These are phyloP conservation scores for Stygiomarasmius scandens DNA, from an alignment of 1,284 basidiomycete species.

Conservation along the genomic window DNA sequence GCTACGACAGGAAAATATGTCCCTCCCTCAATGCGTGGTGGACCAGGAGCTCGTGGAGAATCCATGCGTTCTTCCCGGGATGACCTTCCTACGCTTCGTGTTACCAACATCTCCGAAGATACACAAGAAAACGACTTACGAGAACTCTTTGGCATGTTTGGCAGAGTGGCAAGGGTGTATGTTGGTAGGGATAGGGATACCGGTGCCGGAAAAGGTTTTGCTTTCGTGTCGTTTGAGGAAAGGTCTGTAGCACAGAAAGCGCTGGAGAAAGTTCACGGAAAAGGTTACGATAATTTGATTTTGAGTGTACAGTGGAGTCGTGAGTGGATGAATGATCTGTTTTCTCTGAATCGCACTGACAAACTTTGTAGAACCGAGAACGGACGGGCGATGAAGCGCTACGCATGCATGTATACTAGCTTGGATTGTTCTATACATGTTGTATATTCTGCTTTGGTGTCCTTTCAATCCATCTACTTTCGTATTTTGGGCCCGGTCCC, in stretches of 20 bases:
- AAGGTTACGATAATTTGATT: conserved; percentile 89
- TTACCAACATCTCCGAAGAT: conserved; percentile 97
- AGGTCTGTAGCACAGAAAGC: conserved; percentile 82
- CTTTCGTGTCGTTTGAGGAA: conserved; percentile 94
- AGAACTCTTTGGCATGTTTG: conserved; percentile 86
- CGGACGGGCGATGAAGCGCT: conserved; percentile 37
- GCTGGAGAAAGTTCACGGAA: conserved; percentile 92
- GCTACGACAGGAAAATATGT: conserved; percentile 81
- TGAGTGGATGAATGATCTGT: conserved; percentile 39
- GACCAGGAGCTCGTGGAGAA: conserved; percentile 60
- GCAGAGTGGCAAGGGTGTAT: conserved; percentile 87
- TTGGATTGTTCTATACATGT: background rate
- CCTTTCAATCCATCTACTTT: too few species aligned
- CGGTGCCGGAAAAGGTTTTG: conserved; percentile 93
- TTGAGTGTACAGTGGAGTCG: conserved; percentile 88
- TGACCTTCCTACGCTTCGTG: conserved; percentile 94
- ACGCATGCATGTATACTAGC: background rate
- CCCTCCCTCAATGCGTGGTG: conserved; percentile 85
- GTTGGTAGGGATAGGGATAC: conserved; percentile 96
- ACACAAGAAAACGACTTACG: conserved; percentile 94
- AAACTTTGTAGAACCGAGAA: conserved; percentile 39
- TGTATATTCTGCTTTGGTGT: background rate
- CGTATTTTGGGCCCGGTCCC: too few species aligned
- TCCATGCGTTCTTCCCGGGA: conserved; percentile 81
- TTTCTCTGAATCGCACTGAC: conserved; percentile 5